phyloP scores from a whole-genome alignment of 148 eudicot species.

The Silene conica region DNA sequence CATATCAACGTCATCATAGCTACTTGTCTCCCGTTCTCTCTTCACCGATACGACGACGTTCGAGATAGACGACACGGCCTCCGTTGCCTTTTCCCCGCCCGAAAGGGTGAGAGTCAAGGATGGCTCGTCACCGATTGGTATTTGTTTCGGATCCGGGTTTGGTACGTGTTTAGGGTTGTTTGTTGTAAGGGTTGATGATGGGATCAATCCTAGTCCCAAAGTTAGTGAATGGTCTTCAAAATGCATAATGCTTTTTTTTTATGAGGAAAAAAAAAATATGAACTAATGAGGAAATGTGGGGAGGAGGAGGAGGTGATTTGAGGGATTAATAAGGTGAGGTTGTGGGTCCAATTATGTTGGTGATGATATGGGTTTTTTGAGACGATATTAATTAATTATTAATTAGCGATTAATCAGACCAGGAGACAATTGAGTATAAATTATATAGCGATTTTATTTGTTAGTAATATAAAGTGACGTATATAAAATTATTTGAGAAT shows the following conservation, averaged over 20 bases:
- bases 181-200: conserved; percentile 19
- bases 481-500: too few relatives aligned
- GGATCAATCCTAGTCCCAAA: conserved; percentile 34
- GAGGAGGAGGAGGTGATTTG: neutral
- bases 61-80: conserved; percentile 19
- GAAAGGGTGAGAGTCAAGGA: conserved; percentile 43
- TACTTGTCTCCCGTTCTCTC: conserved; percentile 33
- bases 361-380: too few relatives aligned
- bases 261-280: neutral
- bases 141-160: neutral
- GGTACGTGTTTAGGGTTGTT: neutral
- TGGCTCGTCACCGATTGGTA: conserved; percentile 14
- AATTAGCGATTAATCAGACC: too few relatives aligned
- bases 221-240: conserved; percentile 42
- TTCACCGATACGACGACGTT: conserved; percentile 26
- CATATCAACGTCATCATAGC: conserved; percentile 23
- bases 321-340: conserved; percentile 15
- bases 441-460: too few relatives aligned
- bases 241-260: conserved; percentile 28
- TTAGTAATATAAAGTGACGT: too few relatives aligned
- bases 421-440: too few relatives aligned
- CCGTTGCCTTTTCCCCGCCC: conserved; percentile 3
- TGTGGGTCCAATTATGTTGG: conserved; percentile 14
- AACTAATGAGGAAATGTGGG: conserved; percentile 1
- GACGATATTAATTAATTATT: too few relatives aligned